Conservation (phyloP, 108 stramenopile genomes). For the Skeletonema costatum region DNA sequence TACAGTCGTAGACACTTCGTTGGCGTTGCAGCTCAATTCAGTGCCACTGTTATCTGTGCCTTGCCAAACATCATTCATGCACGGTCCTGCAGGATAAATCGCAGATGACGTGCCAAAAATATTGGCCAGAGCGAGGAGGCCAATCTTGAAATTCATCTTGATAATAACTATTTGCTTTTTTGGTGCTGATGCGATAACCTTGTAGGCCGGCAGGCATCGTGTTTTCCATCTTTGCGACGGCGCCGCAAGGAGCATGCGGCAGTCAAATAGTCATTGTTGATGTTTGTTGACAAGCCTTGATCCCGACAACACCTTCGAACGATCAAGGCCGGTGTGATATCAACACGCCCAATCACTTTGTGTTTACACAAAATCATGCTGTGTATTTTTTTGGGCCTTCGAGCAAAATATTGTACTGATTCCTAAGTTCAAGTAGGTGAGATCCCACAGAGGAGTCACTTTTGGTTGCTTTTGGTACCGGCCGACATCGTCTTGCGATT, state of each 20-base stretch:
- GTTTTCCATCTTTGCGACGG: not conserved
- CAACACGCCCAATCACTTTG: not conserved
- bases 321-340: not conserved
- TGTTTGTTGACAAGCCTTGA: not conserved
- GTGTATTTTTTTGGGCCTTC: no score
- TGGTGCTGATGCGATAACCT: not conserved
- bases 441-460: no score
- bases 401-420: not conserved
- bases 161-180: not conserved
- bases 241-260: not conserved
- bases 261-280: not conserved
- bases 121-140: not conserved
- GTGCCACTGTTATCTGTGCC: not conserved
- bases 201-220: not conserved
- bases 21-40: not conserved
- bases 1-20: not conserved
- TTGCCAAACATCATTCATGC: not conserved
- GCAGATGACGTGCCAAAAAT: not conserved
- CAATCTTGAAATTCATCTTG: not conserved
- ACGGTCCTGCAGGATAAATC: not conserved
- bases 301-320: not conserved
- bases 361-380: not conserved
- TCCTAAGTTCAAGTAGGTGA: not conserved
- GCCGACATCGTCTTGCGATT: no score
- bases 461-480: not conserved